Percentiles rank a stretch among this genome's conserved stretches.
Evolutionary conservation across 1,284 basidiomycete species (phyloP).

Genomic region (Cryptococcus sp.): DNA sequence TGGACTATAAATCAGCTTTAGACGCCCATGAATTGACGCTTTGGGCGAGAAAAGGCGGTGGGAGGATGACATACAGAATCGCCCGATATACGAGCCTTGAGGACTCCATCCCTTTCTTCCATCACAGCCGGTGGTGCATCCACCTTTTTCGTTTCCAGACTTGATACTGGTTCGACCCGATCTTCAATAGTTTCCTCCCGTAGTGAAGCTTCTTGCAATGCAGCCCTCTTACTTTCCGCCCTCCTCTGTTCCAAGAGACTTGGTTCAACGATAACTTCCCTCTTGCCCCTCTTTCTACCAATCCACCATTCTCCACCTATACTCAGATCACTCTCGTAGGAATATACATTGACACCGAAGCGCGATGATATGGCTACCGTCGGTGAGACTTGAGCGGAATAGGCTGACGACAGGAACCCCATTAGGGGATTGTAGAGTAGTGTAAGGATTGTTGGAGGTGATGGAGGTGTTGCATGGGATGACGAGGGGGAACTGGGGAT

Average conservation of each 20-base stretch:
- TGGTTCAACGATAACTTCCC: constrained; percentile 5
- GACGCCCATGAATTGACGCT: neutral
- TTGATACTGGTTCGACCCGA: neutral
- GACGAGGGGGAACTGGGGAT: constrained; percentile 53
- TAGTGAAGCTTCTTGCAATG: neutral
- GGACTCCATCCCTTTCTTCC: constrained; percentile 58
- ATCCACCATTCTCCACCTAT: constrained; percentile 95
- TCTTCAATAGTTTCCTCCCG: constrained; percentile 3
- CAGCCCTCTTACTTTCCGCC: neutral
- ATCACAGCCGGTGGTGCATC: constrained; percentile 13
- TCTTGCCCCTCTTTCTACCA: constrained; percentile 49
- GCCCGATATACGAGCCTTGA: constrained; percentile 84
- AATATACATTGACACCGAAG: constrained; percentile 96
- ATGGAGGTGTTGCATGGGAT: constrained; percentile 52
- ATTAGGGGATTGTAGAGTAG: constrained; percentile 95
- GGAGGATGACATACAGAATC: constrained; percentile 63
- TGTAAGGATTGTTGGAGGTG: constrained; percentile 84
- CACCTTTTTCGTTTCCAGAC: constrained; percentile 8
- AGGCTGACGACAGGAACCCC: constrained; percentile 86
- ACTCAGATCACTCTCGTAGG: constrained; percentile 92
- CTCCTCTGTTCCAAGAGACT: neutral
- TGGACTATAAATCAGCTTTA: constrained; percentile 55
- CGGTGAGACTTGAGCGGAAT: constrained; percentile 78
- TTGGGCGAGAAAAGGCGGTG: neutral
- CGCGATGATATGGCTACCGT: constrained; percentile 85